Base-by-base conservation (phyloP, 75 land plant genomes). In the Pinus albicaulis region DNA sequence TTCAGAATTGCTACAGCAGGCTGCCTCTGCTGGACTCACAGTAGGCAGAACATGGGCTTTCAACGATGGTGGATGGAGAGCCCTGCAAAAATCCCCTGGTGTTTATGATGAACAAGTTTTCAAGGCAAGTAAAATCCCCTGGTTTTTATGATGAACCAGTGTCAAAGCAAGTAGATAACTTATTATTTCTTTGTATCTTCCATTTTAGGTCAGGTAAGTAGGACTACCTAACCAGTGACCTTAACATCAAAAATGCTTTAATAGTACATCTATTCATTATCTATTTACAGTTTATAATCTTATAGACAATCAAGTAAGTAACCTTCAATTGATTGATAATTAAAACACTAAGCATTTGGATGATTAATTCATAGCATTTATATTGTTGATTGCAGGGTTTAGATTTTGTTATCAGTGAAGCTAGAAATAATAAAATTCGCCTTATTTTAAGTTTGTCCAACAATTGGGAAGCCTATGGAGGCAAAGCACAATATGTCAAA, bases 41-140 rank as follows among this genome's bases (percentile, higher is more conserved):
- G 97, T 96, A 16, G 87, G 89, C 74, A 76, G 99, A 74, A 96
- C 99, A 20, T 96, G 99, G 99, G 99, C 96, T 72, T 96, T 96
- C 85, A 88, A 85, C 60, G 99, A 96, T 73, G 98, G 95, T 38
- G 91, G 90, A 24, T 93, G 93, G 89, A 76, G 89, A 62, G 98
- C 98, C 57, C 89, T 95, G 76, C 98, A 95, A 83, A 86, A 78
- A 44, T 85, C 90, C n/a, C 98, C 98, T 13, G 89, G 92, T 16
- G 90, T 86, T 52, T 95, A 93, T 56, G 98, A 95, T 63, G 98
- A 95, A 72, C 79, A 88, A 5, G 98, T 95, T 5, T 95, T 95
- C 83, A 48, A 48, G 53, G 53, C 53, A 10, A 48, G 53, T 48
- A 48, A 11, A 48, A 31, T 31, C 31, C 31, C 0, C 31, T 31